Percentiles rank a stretch among this genome's conserved stretches.
Conservation (phyloP, 2,329 filamentous ascomycete species). For the Parastagonospora avenae region DNA sequence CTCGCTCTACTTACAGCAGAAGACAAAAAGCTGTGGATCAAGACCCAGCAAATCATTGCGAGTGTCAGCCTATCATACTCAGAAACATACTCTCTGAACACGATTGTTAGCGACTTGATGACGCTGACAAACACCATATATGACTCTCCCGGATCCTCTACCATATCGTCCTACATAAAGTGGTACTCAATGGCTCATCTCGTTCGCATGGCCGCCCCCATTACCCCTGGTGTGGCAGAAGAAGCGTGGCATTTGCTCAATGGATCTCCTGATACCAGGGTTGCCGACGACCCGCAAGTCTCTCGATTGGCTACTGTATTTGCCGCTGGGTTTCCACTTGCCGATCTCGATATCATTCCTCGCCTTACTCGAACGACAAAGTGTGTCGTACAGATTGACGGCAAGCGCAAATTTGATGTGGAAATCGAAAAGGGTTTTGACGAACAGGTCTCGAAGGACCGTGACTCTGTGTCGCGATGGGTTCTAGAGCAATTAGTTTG, state of each 20-base stretch:
- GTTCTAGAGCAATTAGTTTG: slow-evolving; percentile 65
- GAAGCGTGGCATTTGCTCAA: slow-evolving; percentile 74
- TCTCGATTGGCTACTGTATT: slow-evolving; percentile 48
- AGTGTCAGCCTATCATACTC: slow-evolving; percentile 72
- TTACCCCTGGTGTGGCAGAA: slow-evolving; percentile 79
- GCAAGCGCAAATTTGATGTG: slow-evolving; percentile 73
- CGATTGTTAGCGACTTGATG: slow-evolving; percentile 82
- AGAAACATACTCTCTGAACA: slow-evolving; percentile 78
- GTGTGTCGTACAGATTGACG: slow-evolving; percentile 78
- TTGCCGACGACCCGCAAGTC: not conserved
- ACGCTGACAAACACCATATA: slow-evolving; percentile 70
- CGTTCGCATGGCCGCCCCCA: slow-evolving; percentile 75
- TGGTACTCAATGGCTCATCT: slow-evolving; percentile 61
- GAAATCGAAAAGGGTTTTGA: slow-evolving; percentile 62
- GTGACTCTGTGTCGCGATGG: slow-evolving; percentile 49
- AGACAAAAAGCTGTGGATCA: slow-evolving; percentile 62
- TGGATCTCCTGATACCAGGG: slow-evolving; percentile 8
- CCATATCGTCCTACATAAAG: slow-evolving; percentile 52
- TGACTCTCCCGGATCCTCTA: slow-evolving; percentile 36
- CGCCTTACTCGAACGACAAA: slow-evolving; percentile 58
- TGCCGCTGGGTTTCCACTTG: slow-evolving; percentile 61
- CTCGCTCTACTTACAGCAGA: slow-evolving; percentile 23
- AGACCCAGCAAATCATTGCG: slow-evolving; percentile 69
- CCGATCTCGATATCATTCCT: slow-evolving; percentile 55
- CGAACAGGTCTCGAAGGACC: slow-evolving; percentile 30